Conservation (phyloP, 2,329 filamentous ascomycete genomes). For the Fusarium stilboides region DNA sequence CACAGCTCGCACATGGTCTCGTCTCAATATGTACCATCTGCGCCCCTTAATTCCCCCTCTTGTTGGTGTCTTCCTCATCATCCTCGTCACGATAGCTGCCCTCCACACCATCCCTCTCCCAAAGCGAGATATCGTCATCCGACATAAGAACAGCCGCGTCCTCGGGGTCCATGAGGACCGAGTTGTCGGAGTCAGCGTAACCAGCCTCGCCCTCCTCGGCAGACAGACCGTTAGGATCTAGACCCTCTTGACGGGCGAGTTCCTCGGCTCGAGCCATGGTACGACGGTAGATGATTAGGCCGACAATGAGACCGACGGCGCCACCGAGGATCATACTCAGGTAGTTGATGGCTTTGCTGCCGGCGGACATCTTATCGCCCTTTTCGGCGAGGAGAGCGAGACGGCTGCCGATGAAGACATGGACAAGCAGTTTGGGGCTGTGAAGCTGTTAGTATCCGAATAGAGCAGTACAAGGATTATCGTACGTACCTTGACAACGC, state of each 20-base stretch:
- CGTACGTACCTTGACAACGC: constrained; percentile 74
- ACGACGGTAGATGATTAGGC: constrained; percentile 85
- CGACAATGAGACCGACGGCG: constrained; percentile 80
- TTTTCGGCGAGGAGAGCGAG: constrained; percentile 87
- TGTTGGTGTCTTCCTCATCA: constrained; percentile 48
- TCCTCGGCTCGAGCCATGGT: constrained; percentile 75
- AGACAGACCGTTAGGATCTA: constrained; percentile 39
- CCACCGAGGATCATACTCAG: constrained; percentile 81
- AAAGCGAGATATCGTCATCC: constrained; percentile 72
- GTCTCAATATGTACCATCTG: not conserved
- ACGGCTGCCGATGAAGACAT: constrained; percentile 91
- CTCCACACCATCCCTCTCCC: constrained; percentile 62
- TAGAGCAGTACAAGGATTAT: not conserved
- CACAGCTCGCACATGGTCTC: constrained; percentile 13
- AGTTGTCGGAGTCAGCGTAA: constrained; percentile 63
- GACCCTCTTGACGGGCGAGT: constrained; percentile 64
- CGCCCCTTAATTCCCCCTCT: constrained; percentile 26
- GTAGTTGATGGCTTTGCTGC: constrained; percentile 87
- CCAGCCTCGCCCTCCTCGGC: constrained; percentile 55
- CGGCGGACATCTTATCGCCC: constrained; percentile 84
- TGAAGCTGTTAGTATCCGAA: constrained; percentile 17
- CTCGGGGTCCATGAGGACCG: constrained; percentile 61
- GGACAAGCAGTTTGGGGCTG: constrained; percentile 88
- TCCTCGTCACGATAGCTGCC: constrained; percentile 55
- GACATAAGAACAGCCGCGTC: constrained; percentile 70